Base-by-base conservation (phyloP, 306 rosid genomes). In the Comarum palustre region DNA sequence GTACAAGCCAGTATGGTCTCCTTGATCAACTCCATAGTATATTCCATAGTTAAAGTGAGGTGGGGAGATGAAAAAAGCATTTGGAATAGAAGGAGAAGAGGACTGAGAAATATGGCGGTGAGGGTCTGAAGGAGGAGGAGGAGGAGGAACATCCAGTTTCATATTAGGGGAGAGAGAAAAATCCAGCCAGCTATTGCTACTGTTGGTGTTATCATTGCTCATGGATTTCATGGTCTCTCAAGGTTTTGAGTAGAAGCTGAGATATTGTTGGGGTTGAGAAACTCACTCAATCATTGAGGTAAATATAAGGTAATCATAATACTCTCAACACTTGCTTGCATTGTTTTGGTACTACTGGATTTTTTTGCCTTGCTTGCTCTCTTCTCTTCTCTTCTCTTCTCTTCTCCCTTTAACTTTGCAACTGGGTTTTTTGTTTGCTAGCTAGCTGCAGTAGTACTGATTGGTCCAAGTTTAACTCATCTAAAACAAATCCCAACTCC, bases 81-180 rank as follows among this genome's bases (percentile, higher is more conserved):
- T 3, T 58, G 89, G 86, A 75, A 73, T 75, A 3, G 75, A 73
- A 51, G 92, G 70, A 19, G 89, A 79, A 77, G 84, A 67, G 1
- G 60, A 82, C 29, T 61, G 76, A 17, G 58, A 39, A 27, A 74
- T 58, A 2, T 68, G 77, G 52, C 43, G 80, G 39, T 81, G 78
- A 75, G 77, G 74, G 75, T 72, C 74, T 15, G 83, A 77, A 63
- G 80, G 47, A 69, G 73, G 62, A 66, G 76, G 58, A 64, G 73
- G 52, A 66, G 76, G 60, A 65, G 73, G 55, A 68, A 73, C 83
- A 48, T 80, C 86, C 66, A 87, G 72, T 46, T 77, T 87, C 82
- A 89, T 82, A 61, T 87, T 87, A 58, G 92, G 92, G 36, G 92
- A 89, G 74, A 87, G 88, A 64, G 93, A 87, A 74, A 89, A 89